Evolutionary conservation across 1,284 basidiomycete genomes (phyloP).

Genomic region (Trametes polyzona): DNA sequence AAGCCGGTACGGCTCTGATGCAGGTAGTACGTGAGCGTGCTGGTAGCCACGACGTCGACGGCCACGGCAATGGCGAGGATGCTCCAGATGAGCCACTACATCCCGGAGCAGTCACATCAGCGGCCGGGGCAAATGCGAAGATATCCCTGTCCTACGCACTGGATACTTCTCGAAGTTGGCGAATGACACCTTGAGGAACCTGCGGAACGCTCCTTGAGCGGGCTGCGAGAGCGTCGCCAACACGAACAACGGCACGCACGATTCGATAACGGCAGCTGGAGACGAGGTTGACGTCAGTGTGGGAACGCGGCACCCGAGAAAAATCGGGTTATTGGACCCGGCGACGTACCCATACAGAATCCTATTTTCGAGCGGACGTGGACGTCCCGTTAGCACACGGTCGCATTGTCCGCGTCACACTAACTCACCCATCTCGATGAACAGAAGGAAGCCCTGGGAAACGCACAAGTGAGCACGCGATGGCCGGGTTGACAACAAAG

Average conservation of each 20-base stretch:
- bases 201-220: background rate
- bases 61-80: background rate
- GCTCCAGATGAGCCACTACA: constrained; percentile 4
- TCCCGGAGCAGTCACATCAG: background rate
- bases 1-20: constrained; percentile 15
- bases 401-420: too few species aligned
- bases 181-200: constrained; percentile 3
- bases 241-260: background rate
- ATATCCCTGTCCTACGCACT: background rate
- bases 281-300: background rate
- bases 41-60: constrained; percentile 1
- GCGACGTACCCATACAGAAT: constrained; percentile 8
- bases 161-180: background rate
- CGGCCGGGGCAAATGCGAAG: too few species aligned
- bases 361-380: background rate
- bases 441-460: too few species aligned
- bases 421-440: background rate
- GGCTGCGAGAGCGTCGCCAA: too few species aligned
- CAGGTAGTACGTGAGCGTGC: constrained; percentile 3
- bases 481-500: too few species aligned
- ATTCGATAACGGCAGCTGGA: background rate
- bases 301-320: background rate
- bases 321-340: too few species aligned
- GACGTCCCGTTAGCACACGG: background rate
- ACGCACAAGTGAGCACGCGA: too few species aligned